Evolutionary conservation across 129 eudicot genomes (phyloP).

Genomic region (Centrapalus pauciflorus): DNA sequence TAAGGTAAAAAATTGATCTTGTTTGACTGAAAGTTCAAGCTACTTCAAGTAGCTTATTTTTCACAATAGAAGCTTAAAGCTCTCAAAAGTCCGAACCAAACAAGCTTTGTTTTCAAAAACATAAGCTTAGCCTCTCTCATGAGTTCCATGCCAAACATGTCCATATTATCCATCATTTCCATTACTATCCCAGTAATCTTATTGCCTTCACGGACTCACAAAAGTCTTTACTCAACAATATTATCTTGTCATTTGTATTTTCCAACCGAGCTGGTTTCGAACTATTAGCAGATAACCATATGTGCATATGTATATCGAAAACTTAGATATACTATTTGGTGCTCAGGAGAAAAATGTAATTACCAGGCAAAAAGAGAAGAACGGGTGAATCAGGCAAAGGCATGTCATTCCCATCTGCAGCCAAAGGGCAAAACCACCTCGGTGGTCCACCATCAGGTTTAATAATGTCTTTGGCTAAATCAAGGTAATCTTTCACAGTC

Average conservation of each 20-base stretch:
- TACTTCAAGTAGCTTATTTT: no score
- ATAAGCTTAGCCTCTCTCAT: no score
- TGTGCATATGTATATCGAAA: neutral
- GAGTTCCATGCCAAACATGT: no score
- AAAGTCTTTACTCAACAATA: neutral
- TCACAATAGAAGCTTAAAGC: no score
- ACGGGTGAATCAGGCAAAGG: slow-evolving; percentile 66
- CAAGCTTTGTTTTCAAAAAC: neutral
- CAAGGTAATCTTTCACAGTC: slow-evolving; percentile 84
- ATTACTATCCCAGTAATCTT: neutral
- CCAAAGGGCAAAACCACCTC: slow-evolving; percentile 85
- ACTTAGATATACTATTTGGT: neutral
- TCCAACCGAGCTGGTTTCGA: neutral
- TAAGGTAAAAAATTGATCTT: no score
- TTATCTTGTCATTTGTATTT: neutral
- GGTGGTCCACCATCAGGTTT: slow-evolving; percentile 90
- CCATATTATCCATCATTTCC: neutral
- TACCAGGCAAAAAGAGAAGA: slow-evolving; percentile 93
- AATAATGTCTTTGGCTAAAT: slow-evolving; percentile 50
- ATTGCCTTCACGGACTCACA: neutral
- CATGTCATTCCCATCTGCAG: slow-evolving; percentile 38
- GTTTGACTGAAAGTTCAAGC: no score
- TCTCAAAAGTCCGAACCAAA: no score
- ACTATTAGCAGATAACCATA: neutral
- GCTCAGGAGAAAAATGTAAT: neutral